phyloP scores from a whole-genome alignment of 148 eudicot species.

The Chenopodium suecicum region DNA sequence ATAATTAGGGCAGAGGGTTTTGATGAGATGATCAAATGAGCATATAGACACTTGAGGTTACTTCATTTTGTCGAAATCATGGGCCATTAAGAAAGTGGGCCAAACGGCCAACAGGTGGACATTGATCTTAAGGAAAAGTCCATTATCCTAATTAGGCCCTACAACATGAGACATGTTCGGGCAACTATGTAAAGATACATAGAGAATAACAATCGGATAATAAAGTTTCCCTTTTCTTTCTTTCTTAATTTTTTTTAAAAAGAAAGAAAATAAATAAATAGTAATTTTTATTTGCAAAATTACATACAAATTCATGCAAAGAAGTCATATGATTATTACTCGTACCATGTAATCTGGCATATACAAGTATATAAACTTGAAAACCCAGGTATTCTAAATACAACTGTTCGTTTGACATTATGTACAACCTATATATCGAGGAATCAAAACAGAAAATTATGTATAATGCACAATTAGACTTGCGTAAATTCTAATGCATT shows the following conservation, averaged over 20 bases:
- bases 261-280: too few relatives aligned
- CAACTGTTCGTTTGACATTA: neutral
- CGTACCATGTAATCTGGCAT: too few relatives aligned
- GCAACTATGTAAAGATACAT: neutral
- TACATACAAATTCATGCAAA: too few relatives aligned
- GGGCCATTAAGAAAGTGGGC: constrained; percentile 23
- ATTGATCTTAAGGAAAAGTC: neutral
- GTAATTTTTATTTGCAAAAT: too few relatives aligned
- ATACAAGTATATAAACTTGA: neutral
- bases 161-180: constrained; percentile 24
- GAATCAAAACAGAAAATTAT: neutral
- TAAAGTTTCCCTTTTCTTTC: neutral
- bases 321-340: too few relatives aligned
- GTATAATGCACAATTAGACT: constrained; percentile 16
- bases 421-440: constrained; percentile 9
- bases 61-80: constrained; percentile 5
- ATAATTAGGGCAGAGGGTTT: neutral
- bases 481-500: constrained; percentile 93
- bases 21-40: neutral
- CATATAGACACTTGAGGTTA: neutral
- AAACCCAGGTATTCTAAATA: neutral
- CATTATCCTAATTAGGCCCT: constrained; percentile 16
- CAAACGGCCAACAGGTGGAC: constrained; percentile 2
- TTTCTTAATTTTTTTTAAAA: neutral
- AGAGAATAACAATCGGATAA: neutral